A percentile compares a stretch with the other conserved stretches of the same genome.
Conservation (phyloP, 306 rosid species). For the Pyrus betulifolia region DNA sequence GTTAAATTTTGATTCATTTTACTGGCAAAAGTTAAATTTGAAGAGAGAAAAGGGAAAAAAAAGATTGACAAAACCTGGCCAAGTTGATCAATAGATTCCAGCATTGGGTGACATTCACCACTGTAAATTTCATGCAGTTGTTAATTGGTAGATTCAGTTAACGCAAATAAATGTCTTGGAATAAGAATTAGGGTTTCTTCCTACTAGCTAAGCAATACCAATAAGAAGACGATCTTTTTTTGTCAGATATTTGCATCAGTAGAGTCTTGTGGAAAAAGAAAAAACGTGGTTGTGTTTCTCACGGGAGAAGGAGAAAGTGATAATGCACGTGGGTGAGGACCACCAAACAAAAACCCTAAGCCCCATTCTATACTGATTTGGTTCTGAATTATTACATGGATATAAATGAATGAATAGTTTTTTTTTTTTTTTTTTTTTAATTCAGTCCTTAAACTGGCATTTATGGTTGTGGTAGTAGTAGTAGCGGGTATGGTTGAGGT, state of each 20-base stretch:
- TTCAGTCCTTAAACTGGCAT: too few species aligned
- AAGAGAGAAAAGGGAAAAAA: neutral
- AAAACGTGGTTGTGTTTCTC: neutral
- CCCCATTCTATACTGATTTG: neutral
- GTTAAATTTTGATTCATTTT: neutral
- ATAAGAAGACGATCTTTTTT: neutral
- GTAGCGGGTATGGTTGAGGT: too few species aligned
- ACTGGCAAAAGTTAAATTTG: neutral
- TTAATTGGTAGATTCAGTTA: neutral
- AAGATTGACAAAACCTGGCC: neutral
- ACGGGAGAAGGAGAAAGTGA: neutral
- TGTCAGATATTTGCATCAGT: neutral
- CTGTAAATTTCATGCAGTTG: neutral
- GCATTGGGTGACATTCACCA: neutral
- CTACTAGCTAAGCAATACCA: neutral
- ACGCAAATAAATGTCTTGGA: neutral
- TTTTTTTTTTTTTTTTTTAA: too few species aligned
- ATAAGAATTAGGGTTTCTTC: neutral
- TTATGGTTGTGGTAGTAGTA: too few species aligned
- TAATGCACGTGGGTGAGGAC: neutral
- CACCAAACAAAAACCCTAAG: neutral
- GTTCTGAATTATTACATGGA: too few species aligned
- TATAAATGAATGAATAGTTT: too few species aligned
- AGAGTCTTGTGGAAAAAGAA: neutral
- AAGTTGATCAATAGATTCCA: neutral